phyloP scores from a whole-genome alignment of 805 yeast genomes.

The Scheffersomyces amazonensis region DNA sequence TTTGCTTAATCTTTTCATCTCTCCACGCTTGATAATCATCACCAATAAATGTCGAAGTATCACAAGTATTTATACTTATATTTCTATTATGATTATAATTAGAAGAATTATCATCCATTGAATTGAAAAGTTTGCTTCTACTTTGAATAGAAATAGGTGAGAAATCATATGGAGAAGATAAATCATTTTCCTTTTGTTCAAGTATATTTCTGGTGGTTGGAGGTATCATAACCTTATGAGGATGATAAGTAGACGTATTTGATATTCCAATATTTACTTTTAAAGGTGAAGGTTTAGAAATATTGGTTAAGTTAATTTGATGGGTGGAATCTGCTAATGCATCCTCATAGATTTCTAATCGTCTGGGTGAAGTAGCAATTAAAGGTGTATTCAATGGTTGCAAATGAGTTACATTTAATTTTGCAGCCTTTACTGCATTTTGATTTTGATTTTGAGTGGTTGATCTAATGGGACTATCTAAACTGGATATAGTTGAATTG shows the following conservation, averaged over 20 bases:
- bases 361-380: background rate
- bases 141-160: slow-evolving; percentile 8
- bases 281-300: background rate
- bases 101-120: background rate
- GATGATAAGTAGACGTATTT: background rate
- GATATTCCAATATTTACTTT: background rate
- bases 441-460: slow-evolving; percentile 1
- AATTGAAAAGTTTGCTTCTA: slow-evolving; percentile 2
- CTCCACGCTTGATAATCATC: slow-evolving; percentile 42
- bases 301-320: background rate
- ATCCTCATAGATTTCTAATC: background rate
- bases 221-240: background rate
- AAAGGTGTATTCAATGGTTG: slow-evolving; percentile 17
- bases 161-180: slow-evolving; percentile 8
- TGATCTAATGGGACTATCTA: slow-evolving; percentile 5
- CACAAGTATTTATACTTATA: slow-evolving; percentile 22
- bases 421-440: background rate
- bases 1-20: slow-evolving; percentile 29
- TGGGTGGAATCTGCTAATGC: background rate
- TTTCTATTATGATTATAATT: slow-evolving; percentile 1
- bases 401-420: slow-evolving; percentile 6
- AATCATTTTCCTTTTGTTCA: slow-evolving; percentile 8
- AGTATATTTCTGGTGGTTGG: background rate
- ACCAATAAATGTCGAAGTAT: slow-evolving; percentile 36
- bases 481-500: slow-evolving; percentile 6